Percentiles rank a stretch among this genome's conserved stretches.
These are phyloP conservation scores for Hypoxylon sp. DNA, from an alignment of 2,329 filamentous ascomycete species.

Conservation along the genomic window DNA sequence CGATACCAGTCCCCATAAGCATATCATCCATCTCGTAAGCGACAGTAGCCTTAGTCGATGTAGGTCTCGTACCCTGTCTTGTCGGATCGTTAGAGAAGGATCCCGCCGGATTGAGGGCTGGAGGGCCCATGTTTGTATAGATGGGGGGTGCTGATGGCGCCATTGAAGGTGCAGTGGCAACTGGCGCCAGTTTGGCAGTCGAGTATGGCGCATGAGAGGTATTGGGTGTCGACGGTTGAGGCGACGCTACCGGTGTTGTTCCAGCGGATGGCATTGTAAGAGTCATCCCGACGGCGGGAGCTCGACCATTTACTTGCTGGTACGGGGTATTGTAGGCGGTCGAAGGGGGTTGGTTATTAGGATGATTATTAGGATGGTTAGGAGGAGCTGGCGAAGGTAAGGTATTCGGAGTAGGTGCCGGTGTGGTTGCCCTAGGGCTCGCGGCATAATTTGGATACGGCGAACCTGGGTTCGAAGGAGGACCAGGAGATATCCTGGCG, in stretches of 20 bases:
- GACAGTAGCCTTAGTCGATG: constrained; percentile 66
- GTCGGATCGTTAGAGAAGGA: constrained; percentile 53
- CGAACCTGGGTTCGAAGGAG: constrained; percentile 76
- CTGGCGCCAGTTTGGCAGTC: constrained; percentile 51
- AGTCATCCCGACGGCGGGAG: constrained; percentile 37
- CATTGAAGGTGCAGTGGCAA: constrained; percentile 29
- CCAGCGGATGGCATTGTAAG: constrained; percentile 47
- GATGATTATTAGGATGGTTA: constrained; percentile 35
- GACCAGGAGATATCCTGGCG: constrained; percentile 77
- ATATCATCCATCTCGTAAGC: constrained; percentile 86
- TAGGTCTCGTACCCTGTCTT: constrained; percentile 72
- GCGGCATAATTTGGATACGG: constrained; percentile 69
- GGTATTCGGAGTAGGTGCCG: constrained; percentile 58
- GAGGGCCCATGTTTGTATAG: constrained; percentile 55
- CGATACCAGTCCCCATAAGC: constrained; percentile 86
- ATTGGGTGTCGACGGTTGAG: constrained; percentile 46
- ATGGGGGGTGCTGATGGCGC: constrained; percentile 36
- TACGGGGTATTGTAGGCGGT: constrained; percentile 56
- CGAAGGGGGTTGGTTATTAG: constrained; percentile 41
- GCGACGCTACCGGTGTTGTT: constrained; percentile 39
- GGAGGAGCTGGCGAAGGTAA: constrained; percentile 54
- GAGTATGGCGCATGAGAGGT: constrained; percentile 49
- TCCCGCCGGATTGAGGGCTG: constrained; percentile 45
- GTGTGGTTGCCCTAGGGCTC: constrained; percentile 59
- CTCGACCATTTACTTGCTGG: constrained; percentile 49